A percentile compares a stretch with the other conserved stretches of the same genome.
Conservation (phyloP, 305 asterid genomes). For the Galium porrigens region DNA sequence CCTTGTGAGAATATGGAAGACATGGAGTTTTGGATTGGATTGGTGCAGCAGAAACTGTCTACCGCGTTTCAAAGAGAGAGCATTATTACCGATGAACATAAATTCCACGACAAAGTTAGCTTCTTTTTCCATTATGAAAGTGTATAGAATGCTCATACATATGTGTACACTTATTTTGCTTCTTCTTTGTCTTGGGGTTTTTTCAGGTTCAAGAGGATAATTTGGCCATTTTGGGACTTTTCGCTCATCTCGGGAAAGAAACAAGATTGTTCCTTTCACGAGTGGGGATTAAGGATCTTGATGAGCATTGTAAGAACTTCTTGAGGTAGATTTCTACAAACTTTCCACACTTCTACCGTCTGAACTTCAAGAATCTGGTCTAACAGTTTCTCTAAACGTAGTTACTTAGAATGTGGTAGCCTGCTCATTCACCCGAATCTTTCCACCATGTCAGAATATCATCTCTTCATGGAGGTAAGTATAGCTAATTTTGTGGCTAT, state of each 20-base stretch:
- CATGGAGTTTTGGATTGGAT: conserved; percentile 62
- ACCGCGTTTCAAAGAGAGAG: conserved; percentile 55
- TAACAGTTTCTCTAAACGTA: conserved; percentile 20
- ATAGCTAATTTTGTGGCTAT: conserved; percentile 5
- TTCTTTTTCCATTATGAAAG: conserved; percentile 5
- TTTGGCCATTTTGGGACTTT: conserved; percentile 56
- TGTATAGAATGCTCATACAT: neutral
- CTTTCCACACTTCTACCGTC: neutral
- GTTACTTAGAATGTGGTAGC: conserved; percentile 71
- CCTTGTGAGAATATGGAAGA: conserved; percentile 45
- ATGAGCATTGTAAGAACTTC: conserved; percentile 45
- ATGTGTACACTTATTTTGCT: neutral
- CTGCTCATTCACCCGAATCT: conserved; percentile 50
- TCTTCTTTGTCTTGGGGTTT: neutral
- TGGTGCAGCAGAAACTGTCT: conserved; percentile 47
- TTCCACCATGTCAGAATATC: conserved; percentile 47
- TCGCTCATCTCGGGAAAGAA: conserved; percentile 67
- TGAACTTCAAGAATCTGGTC: conserved; percentile 8
- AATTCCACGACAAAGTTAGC: conserved; percentile 36
- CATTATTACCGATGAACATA: conserved; percentile 31
- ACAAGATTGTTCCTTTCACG: conserved; percentile 50
- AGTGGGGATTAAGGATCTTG: conserved; percentile 46
- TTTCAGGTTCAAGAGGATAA: conserved; percentile 40
- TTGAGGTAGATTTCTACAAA: conserved; percentile 32
- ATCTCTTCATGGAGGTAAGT: conserved; percentile 65